Base-by-base conservation (phyloP, 495 filamentous ascomycete species). In the Penicillium coprophilum region DNA sequence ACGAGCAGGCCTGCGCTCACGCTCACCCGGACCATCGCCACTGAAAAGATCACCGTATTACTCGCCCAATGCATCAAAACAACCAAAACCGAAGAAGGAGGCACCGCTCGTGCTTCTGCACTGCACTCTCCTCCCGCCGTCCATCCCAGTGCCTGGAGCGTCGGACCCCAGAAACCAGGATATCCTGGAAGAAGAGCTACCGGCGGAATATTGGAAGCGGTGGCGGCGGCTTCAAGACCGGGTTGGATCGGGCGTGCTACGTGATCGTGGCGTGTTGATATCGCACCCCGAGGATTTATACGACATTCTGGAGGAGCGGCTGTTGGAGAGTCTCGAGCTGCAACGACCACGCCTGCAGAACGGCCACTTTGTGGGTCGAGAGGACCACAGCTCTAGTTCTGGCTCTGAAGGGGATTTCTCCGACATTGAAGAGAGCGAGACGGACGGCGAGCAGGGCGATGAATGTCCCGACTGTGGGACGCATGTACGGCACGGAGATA, bases 221-320 rank as follows among this genome's bases (percentile, higher is more conserved):
- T 92, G 88, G 86, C 80, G 86, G 17, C 71, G 91, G 12, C 71
- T 96, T 4, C 83, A 86, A 61, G 89, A 92, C 38, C 88, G 89
- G 53, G 83, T 85, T 19, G 87, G 90, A 17, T 93, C 88, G 0
- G 72, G 71, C 0, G 84, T 96, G 3, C 73, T 94, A 11, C 74
- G 73, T 2, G 88, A 92, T 60, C 82, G 94, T 1, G 94, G 94
- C 1, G 79, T 98, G 15, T 76, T 98, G 40, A 80, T 98, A 8
- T 85, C 90, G 1, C 94, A 98, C 65, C 94, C 94, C 12, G 84
- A 88, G 62, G 90, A 92, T 55, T 87, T 95, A 59, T 97, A 92
- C 64, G 93, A 96, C 64, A 71, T 96, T 23, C 82, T 98, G 0
- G 94, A 98, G 70, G 94, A 97, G 69, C 80, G 92, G 15, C 75